A percentile compares a stretch with the other conserved stretches of the same genome.
Evolutionary conservation across 2,329 filamentous ascomycete species (phyloP).

Genomic region (Nothophaeocryptopus gaeumannii): DNA sequence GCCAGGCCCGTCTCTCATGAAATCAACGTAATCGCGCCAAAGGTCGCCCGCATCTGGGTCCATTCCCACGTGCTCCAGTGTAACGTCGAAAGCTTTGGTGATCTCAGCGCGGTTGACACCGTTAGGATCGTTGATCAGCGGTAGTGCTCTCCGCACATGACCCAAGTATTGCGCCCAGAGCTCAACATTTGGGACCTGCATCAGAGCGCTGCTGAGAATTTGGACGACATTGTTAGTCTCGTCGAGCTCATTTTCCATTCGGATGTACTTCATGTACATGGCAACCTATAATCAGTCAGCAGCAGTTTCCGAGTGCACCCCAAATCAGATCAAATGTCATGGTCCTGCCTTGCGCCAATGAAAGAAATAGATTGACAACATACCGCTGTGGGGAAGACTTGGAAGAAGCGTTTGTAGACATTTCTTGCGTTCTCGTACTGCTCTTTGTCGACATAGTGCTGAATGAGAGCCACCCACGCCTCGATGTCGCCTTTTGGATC

Average conservation of each 20-base stretch:
- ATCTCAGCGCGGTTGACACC: conserved; percentile 77
- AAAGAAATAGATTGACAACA: conserved; percentile 43
- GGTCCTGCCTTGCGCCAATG: no score
- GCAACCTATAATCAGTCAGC: conserved; percentile 63
- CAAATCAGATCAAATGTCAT: neutral
- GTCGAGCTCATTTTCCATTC: conserved; percentile 84
- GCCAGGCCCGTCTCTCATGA: conserved; percentile 84
- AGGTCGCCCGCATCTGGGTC: conserved; percentile 86
- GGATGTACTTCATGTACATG: conserved; percentile 83
- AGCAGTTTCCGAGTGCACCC: neutral
- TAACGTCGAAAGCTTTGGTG: conserved; percentile 85
- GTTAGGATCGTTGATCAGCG: conserved; percentile 73
- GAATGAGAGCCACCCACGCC: conserved; percentile 85
- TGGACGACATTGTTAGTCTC: conserved; percentile 77
- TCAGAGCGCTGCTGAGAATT: conserved; percentile 77
- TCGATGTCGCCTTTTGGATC: conserved; percentile 90
- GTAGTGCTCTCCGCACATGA: conserved; percentile 88
- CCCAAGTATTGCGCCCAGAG: conserved; percentile 94
- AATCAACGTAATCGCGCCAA: conserved; percentile 93
- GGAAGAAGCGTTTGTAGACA: conserved; percentile 81
- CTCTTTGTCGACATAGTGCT: conserved; percentile 76
- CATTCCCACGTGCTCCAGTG: conserved; percentile 82
- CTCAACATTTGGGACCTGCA: conserved; percentile 75
- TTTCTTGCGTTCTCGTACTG: conserved; percentile 77
- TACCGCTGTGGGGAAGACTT: conserved; percentile 87